Percentiles rank a stretch among this genome's conserved stretches.
Evolutionary conservation across 2,329 filamentous ascomycete species (phyloP).

Genomic region (Cladophialophora chaetospira): DNA sequence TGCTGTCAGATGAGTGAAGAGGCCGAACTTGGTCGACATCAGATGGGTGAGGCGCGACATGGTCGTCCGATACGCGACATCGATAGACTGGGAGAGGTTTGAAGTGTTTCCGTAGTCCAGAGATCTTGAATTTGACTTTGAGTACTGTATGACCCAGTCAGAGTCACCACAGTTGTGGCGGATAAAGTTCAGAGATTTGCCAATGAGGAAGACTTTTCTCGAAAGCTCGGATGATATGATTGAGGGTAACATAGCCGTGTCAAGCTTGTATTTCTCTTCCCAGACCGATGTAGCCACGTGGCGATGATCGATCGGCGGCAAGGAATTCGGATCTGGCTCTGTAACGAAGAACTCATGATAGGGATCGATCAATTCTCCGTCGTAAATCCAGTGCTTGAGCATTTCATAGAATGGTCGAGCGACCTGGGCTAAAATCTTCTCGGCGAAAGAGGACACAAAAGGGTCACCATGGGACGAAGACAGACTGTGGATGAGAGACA

Average conservation of each 20-base stretch:
- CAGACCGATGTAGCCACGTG: constrained; percentile 79
- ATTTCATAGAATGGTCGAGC: constrained; percentile 97
- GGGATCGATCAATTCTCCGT: constrained; percentile 95
- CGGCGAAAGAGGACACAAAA: constrained; percentile 89
- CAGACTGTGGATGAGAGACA: constrained; percentile 90
- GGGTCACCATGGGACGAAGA: constrained; percentile 93
- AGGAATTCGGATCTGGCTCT: constrained; percentile 66
- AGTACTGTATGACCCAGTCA: constrained; percentile 93
- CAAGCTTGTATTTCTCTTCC: constrained; percentile 95
- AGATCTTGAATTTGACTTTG: constrained; percentile 88
- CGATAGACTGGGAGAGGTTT: constrained; percentile 87
- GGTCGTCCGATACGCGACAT: constrained; percentile 95
- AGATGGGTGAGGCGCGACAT: constrained; percentile 93
- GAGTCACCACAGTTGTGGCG: constrained; percentile 92
- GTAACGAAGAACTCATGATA: constrained; percentile 94
- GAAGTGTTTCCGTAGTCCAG: constrained; percentile 83
- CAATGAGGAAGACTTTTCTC: constrained; percentile 94
- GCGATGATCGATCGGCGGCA: constrained; percentile 53
- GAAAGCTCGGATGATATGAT: constrained; percentile 94
- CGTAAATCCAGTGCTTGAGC: constrained; percentile 94
- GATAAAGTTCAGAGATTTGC: constrained; percentile 97
- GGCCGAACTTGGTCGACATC: constrained; percentile 92
- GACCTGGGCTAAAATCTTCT: constrained; percentile 80
- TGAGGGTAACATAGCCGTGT: constrained; percentile 81
- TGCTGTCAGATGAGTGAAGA: constrained; percentile 88